phyloP scores from a whole-genome alignment of 257 asterid genomes.

The Penstemon barbatus region DNA sequence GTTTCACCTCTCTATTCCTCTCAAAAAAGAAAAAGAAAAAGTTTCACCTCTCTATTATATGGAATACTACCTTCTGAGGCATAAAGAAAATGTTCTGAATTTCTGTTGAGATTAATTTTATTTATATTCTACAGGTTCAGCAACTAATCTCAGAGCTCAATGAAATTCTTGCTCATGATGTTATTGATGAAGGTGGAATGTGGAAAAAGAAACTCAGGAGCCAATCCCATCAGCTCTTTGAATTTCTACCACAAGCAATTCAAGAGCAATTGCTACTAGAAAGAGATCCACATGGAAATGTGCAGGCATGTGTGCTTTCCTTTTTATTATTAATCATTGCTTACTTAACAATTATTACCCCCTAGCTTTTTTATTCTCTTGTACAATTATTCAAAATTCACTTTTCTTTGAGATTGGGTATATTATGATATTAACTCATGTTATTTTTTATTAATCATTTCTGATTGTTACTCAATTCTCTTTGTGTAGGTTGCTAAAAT shows the following conservation, averaged over 20 bases:
- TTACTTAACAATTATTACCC: too few relatives aligned
- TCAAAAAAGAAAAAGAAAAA: too few relatives aligned
- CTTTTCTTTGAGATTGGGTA: not conserved
- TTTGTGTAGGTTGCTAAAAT: constrained; percentile 83
- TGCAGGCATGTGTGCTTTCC: constrained; percentile 54
- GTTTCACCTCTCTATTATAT: too few relatives aligned
- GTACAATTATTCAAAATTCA: not conserved
- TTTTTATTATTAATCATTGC: not conserved
- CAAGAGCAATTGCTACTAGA: constrained; percentile 96
- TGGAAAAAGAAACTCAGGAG: constrained; percentile 86
- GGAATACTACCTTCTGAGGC: too few relatives aligned
- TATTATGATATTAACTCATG: not conserved
- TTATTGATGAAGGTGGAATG: constrained; percentile 88
- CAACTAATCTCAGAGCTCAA: constrained; percentile 88
- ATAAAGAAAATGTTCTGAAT: not conserved
- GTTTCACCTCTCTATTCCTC: not conserved
- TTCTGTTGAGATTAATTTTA: not conserved
- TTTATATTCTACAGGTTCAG: constrained; percentile 68
- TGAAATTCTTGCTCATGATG: constrained; percentile 92
- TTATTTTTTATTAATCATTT: constrained; percentile 6
- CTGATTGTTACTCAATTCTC: not conserved
- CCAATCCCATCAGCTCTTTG: constrained; percentile 76
- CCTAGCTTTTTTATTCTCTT: not conserved
- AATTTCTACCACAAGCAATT: constrained; percentile 77
- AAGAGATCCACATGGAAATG: constrained; percentile 99